A percentile compares a stretch with the other conserved stretches of the same genome.
These are phyloP conservation scores for Metschnikowia borealis DNA, from an alignment of 805 yeast genomes.

Conservation along the genomic window DNA sequence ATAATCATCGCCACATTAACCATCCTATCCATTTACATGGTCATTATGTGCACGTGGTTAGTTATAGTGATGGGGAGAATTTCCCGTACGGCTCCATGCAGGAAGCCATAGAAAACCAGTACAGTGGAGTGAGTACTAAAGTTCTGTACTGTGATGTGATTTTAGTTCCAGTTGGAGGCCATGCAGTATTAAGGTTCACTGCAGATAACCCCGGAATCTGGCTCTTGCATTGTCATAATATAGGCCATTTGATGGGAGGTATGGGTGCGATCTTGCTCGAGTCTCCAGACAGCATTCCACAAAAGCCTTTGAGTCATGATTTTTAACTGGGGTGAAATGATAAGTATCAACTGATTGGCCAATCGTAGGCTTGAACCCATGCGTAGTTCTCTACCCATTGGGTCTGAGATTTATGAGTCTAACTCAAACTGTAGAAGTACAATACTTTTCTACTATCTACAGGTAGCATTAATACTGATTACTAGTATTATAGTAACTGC, in stretches of 20 bases:
- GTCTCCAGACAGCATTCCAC: constrained; percentile 10
- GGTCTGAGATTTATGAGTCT: no score
- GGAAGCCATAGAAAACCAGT: constrained; percentile 22
- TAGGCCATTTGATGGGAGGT: constrained; percentile 32
- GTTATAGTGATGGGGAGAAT: constrained; percentile 20
- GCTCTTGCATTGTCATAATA: constrained; percentile 33
- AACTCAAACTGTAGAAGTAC: no score
- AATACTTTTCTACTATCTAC: no score
- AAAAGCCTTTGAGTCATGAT: background rate
- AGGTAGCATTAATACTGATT: no score
- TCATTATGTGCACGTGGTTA: constrained; percentile 28
- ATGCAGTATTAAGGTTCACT: constrained; percentile 27
- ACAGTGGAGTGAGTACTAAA: constrained; percentile 3
- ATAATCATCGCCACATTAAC: constrained; percentile 25
- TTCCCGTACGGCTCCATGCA: constrained; percentile 23
- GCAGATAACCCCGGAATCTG: constrained; percentile 33
- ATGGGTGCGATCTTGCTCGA: constrained; percentile 24
- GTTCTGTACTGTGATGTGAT: constrained; percentile 28
- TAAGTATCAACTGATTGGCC: no score
- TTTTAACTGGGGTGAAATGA: no score
- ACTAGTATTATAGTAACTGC: no score
- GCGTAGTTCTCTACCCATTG: no score
- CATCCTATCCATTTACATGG: constrained; percentile 38
- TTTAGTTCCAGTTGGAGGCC: constrained; percentile 29
- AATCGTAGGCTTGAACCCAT: no score